phyloP scores from a whole-genome alignment of 1,284 basidiomycete genomes.

The Ceratobasidium sp. region DNA sequence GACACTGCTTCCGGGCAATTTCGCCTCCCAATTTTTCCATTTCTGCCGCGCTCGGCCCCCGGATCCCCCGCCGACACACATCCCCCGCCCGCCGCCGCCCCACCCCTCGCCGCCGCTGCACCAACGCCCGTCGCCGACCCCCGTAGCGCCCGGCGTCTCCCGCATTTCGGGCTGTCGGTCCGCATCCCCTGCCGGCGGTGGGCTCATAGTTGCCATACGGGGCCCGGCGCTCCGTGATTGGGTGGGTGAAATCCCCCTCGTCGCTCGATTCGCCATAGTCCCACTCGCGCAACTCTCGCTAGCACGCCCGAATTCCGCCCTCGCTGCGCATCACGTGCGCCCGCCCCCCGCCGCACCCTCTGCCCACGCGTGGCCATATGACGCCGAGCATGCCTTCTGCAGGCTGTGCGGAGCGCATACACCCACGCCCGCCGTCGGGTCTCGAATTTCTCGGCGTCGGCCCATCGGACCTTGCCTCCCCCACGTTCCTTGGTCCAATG shows the following conservation, averaged over 20 bases:
- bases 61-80: not conserved
- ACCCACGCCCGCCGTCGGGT: not conserved
- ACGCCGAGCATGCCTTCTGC: slow-evolving; percentile 9
- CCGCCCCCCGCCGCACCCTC: not conserved
- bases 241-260: slow-evolving; percentile 6
- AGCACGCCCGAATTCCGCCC: not conserved
- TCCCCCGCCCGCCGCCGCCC: slow-evolving; percentile 2
- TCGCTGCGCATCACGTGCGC: slow-evolving; percentile 13
- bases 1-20: slow-evolving; percentile 43
- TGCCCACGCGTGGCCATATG: slow-evolving; percentile 10
- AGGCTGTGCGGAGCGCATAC: slow-evolving; percentile 16
- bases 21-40: slow-evolving; percentile 29
- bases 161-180: slow-evolving; percentile 25
- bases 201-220: slow-evolving; percentile 32
- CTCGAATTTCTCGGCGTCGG: slow-evolving; percentile 23
- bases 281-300: not conserved
- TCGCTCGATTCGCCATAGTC: slow-evolving; percentile 32
- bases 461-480: slow-evolving; percentile 24
- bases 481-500: not conserved
- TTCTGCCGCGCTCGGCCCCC: slow-evolving; percentile 8
- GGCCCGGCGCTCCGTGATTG: slow-evolving; percentile 21
- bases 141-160: slow-evolving; percentile 42
- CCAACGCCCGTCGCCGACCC: slow-evolving; percentile 17
- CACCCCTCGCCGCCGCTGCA: not conserved
- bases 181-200: slow-evolving; percentile 31